Evolutionary conservation across 805 yeast genomes (phyloP), one percentile per base, ranked within the genome.

Genomic region (Candida berthetii): DNA sequence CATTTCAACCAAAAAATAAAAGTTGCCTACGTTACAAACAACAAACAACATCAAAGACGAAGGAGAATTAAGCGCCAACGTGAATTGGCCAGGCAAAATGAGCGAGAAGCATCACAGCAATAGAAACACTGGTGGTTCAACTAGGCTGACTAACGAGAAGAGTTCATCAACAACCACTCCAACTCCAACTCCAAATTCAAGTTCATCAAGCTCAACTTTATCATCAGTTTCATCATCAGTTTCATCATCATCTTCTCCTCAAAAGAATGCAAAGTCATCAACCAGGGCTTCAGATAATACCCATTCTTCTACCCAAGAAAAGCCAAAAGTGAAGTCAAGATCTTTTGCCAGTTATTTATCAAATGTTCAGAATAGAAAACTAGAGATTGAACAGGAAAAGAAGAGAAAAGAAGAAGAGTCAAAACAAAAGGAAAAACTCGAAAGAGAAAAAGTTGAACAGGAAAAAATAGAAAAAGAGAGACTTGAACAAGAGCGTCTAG

Each of bases 291-390:
- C 25, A 22, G 9, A 22, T 9, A 22, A 6, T 7, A 22, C 25
- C 25, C 8, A 22, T 22, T 22, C 25, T 7, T 6, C 9, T 22
- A 22, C 29, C 4, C 29, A 27, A 27, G 29, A 27, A 4, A 27
- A 27, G n/a, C 27, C 16, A 11, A 34, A 34, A 34, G 25, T 19
- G 46, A 27, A 27, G n/a, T 57, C 48, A 32, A 51, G 64, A 39
- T 58, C 64, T 2, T 38, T 61, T 35, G 55, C 64, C 31, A 60
- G 60, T 35, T 61, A 61, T 41, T 44, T 61, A 17, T 58, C 62
- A 25, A 58, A 57, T 36, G 58, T 58, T 4, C 49, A 35, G 22
- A 42, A 50, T 9, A 48, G 64, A 48, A 49, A 55, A 29, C 60
- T 57, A 40, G 58, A 60, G 40, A 42, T 54, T 31, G 32, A 24